Conservation (phyloP, 108 stramenopile genomes). For the Skeletonema marinoi region DNA sequence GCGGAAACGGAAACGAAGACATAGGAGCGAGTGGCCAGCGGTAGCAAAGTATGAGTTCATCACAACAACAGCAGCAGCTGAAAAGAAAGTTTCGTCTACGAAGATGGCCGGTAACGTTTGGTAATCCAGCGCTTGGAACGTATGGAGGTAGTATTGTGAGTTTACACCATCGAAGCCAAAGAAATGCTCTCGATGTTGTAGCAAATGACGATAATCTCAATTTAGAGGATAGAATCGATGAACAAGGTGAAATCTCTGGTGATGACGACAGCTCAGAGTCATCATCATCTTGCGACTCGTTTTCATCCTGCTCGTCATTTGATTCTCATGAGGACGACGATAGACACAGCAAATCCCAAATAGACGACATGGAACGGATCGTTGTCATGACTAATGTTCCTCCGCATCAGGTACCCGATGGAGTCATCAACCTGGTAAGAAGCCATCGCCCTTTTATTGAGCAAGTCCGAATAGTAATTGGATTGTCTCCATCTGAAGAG, state of each 20-base stretch:
- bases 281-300: conserved; percentile 27
- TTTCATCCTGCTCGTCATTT: conserved; percentile 34
- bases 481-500: conserved; percentile 25
- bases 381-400: conserved; percentile 83
- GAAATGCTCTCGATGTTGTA: background rate
- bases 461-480: conserved; percentile 80
- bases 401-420: conserved; percentile 83
- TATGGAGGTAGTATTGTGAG: conserved; percentile 68
- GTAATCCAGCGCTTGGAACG: conserved; percentile 75
- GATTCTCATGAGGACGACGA: conserved; percentile 10
- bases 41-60: background rate
- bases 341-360: background rate
- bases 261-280: conserved; percentile 13
- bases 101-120: conserved; percentile 64
- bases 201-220: background rate
- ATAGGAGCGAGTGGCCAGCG: too few relatives aligned
- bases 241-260: background rate
- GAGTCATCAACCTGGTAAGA: conserved; percentile 73
- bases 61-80: background rate
- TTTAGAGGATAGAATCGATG: background rate
- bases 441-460: conserved; percentile 70
- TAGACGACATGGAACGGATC: conserved; percentile 28
- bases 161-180: conserved; percentile 26
- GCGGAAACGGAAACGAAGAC: too few relatives aligned
- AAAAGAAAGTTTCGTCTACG: conserved; percentile 29